Base-by-base conservation (phyloP, 2,329 filamentous ascomycete genomes). In the Aureobasidium sp. region DNA sequence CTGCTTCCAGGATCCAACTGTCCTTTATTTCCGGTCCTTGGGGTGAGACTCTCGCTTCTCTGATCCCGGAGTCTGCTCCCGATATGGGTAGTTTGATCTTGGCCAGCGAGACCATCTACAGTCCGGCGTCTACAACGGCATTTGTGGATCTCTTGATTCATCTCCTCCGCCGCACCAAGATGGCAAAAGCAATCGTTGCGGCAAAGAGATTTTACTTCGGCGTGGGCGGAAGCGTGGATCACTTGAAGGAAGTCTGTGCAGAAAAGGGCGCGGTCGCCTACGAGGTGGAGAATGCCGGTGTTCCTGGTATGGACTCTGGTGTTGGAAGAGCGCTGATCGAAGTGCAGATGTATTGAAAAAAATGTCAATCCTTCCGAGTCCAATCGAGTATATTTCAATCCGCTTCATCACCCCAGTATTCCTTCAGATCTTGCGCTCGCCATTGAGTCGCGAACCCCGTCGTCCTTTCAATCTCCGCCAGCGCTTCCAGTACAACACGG, bases 141-240 rank as follows among this genome's bases (percentile, higher is more conserved):
- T 94, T 93, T 69, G 83, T 85, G 0, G 82, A 87, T 40, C 84
- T 85, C 4, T 75, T 91, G 13, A 78, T 87, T 43, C 74, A 74
- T 4, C 74, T 89, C 17, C 74, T 91, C 46, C 68, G 69, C 46
- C 66, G 75, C 15, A 77, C 84, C 53, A 76, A 78, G 54, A 74
- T 76, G 55, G 82, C 84, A 0, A 81, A 81, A 51, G 84, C 86
- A 1, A 75, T 90, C 21, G 80, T 93, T 5, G 89, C 82, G 2
- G 89, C 89, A 1, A 94, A 94, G 75, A 82, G 84, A 65, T 79
- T 92, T 11, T 94, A 94, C 73, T 94, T 94, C 73, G 89, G 89
- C 2, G 89, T 94, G 5, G 89, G 89, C 0, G 89, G 89, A 0
- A 91, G 88, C 21, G 80, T 94, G 23, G 87, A 90, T 70, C 88